Evolutionary conservation across 352 stramenopile genomes (phyloP).

Genomic region (Globisporangium uncinulatum): DNA sequence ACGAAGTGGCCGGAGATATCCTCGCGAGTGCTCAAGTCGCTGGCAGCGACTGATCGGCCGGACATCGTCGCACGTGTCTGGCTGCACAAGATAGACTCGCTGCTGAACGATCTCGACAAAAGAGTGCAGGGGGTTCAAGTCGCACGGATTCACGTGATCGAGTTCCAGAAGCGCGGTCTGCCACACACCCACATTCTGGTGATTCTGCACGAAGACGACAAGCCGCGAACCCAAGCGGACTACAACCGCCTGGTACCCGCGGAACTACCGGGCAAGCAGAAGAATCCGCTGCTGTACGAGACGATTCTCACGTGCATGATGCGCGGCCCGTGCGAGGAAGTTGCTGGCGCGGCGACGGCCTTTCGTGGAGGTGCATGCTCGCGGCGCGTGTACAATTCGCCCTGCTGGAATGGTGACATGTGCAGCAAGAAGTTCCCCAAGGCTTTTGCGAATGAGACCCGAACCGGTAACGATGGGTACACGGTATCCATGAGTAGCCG

Average conservation of each 20-base stretch:
- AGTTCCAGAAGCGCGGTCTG: conserved; percentile 46
- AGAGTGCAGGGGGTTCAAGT: conserved; percentile 12
- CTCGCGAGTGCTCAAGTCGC: not conserved
- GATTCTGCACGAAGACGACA: conserved; percentile 30
- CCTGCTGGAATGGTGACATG: not conserved
- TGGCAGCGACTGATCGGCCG: not conserved
- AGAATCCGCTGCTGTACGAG: too few relatives aligned
- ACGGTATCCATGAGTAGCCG: not conserved
- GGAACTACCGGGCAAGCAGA: too few relatives aligned
- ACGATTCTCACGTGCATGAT: too few relatives aligned
- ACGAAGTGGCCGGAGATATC: not conserved
- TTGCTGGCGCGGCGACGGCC: too few relatives aligned
- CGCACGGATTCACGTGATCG: conserved; percentile 27
- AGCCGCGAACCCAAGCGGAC: conserved; percentile 1
- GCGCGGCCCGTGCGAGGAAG: too few relatives aligned
- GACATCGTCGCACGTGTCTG: not conserved
- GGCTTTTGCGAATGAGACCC: not conserved
- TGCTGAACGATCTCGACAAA: conserved; percentile 23
- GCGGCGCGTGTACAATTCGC: not conserved
- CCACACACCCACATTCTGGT: conserved; percentile 41
- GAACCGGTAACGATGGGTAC: not conserved
- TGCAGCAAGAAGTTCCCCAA: conserved; percentile 7
- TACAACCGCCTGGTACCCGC: too few relatives aligned
- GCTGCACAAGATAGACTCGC: conserved; percentile 17
- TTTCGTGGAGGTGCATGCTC: too few relatives aligned